Conservation (phyloP, 2,329 filamentous ascomycete genomes). For the Neopestalotiopsis sp. region DNA sequence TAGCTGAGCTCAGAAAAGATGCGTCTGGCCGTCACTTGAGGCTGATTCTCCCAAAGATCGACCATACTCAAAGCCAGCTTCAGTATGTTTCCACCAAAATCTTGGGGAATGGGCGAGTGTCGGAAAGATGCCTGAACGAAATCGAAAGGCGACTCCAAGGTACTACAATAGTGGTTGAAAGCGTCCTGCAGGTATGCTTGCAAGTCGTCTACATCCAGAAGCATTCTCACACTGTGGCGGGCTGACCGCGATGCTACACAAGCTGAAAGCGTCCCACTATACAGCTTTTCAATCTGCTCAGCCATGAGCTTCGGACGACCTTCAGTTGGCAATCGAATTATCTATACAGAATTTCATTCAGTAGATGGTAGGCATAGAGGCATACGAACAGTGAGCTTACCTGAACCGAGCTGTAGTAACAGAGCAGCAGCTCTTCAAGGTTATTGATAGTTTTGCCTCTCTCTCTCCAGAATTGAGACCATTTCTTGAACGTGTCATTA, state of each 20-base stretch:
- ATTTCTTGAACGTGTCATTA: conserved; percentile 35
- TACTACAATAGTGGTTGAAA: conserved; percentile 54
- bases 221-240: conserved; percentile 48
- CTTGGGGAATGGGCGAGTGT: conserved; percentile 50
- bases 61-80: conserved; percentile 43
- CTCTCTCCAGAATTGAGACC: conserved; percentile 39
- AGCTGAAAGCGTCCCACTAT: conserved; percentile 42
- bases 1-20: conserved; percentile 51
- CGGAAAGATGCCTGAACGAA: conserved; percentile 52
- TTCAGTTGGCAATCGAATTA: conserved; percentile 48
- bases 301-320: conserved; percentile 49
- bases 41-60: neutral
- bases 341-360: neutral
- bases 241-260: conserved; percentile 40
- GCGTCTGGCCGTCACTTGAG: conserved; percentile 30
- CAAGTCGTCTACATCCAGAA: conserved; percentile 50
- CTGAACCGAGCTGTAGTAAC: conserved; percentile 50
- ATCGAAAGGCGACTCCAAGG: conserved; percentile 53
- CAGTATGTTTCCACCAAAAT: conserved; percentile 56
- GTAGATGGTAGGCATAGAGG: neutral
- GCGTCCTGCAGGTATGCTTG: conserved; percentile 53
- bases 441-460: conserved; percentile 43
- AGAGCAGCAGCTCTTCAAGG: conserved; percentile 46
- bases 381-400: conserved; percentile 20
- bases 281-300: conserved; percentile 49